Percentiles rank a stretch among this genome's conserved stretches.
Evolutionary conservation across 345 rosid species (phyloP).

Genomic region (Eucalyptus sideroxylon): DNA sequence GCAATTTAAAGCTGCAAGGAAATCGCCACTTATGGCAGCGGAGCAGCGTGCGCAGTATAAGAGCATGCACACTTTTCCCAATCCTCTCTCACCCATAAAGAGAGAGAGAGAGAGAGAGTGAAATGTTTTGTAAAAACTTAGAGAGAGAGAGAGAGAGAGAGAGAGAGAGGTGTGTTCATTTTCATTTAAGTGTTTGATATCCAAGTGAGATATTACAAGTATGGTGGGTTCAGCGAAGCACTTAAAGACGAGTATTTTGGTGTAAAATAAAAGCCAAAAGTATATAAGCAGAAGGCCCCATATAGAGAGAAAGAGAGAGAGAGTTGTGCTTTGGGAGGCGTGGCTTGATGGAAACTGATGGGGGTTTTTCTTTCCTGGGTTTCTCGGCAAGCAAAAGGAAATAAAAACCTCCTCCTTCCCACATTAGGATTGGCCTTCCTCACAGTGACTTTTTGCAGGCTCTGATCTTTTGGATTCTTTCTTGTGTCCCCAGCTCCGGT

Average conservation of each 20-base stretch:
- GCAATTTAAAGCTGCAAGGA: conserved; percentile 80
- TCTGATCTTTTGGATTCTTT: conserved; percentile 50
- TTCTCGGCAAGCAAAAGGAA: background rate
- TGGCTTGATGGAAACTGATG: conserved; percentile 44
- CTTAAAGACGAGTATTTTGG: background rate
- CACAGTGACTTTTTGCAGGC: conserved; percentile 24
- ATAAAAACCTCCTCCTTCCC: conserved; percentile 18
- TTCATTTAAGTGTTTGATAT: background rate
- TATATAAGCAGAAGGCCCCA: background rate
- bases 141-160: background rate
- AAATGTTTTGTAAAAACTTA: too few relatives aligned
- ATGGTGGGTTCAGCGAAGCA: background rate
- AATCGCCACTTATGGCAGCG: conserved; percentile 54
- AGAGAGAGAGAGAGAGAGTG: background rate
- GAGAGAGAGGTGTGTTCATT: background rate
- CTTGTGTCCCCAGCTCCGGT: conserved; percentile 7
- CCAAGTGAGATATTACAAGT: background rate
- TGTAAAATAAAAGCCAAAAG: conserved; percentile 1
- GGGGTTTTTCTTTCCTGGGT: conserved; percentile 7
- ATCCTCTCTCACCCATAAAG: background rate
- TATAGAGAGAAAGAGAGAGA: background rate
- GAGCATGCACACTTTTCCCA: conserved; percentile 43
- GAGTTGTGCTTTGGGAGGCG: conserved; percentile 32
- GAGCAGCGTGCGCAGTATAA: conserved; percentile 32
- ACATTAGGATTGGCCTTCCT: conserved; percentile 8